phyloP scores from a whole-genome alignment of 1,284 basidiomycete genomes.

The Pterula multifida region DNA sequence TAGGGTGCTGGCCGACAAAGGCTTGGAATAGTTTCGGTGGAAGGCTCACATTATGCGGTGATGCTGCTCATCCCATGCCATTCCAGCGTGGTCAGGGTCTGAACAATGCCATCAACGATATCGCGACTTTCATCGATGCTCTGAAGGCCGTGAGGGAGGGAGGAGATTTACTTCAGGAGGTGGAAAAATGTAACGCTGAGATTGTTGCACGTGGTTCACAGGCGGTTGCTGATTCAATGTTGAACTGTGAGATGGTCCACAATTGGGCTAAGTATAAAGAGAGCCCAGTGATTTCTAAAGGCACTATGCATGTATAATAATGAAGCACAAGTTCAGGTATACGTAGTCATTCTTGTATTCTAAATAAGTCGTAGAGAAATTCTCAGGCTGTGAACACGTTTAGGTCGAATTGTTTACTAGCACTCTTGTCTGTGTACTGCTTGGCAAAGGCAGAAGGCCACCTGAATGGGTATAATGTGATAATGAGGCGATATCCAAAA shows the following conservation, averaged over 20 bases:
- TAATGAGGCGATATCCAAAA: too few relatives aligned
- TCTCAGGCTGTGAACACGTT: too few relatives aligned
- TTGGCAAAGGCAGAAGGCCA: too few relatives aligned
- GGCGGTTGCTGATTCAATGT: neutral
- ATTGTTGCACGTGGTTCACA: neutral
- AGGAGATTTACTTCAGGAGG: neutral
- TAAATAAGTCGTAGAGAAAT: too few relatives aligned
- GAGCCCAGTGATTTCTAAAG: neutral
- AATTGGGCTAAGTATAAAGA: neutral
- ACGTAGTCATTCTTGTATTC: too few relatives aligned
- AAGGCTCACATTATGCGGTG: neutral
- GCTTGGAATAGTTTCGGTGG: neutral
- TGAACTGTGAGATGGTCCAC: conserved; percentile 1
- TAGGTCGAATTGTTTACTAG: too few relatives aligned
- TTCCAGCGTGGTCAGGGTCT: neutral
- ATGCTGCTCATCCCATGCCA: neutral
- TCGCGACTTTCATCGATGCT: neutral
- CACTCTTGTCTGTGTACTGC: too few relatives aligned
- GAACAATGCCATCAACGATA: neutral
- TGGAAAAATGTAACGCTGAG: neutral
- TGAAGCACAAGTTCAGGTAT: too few relatives aligned
- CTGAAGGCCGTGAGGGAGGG: neutral
- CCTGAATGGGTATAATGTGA: too few relatives aligned
- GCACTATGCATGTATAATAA: neutral
- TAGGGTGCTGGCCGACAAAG: neutral